Evolutionary conservation across 805 yeast genomes (phyloP).

Genomic region (Cyberlindnera mrakii): DNA sequence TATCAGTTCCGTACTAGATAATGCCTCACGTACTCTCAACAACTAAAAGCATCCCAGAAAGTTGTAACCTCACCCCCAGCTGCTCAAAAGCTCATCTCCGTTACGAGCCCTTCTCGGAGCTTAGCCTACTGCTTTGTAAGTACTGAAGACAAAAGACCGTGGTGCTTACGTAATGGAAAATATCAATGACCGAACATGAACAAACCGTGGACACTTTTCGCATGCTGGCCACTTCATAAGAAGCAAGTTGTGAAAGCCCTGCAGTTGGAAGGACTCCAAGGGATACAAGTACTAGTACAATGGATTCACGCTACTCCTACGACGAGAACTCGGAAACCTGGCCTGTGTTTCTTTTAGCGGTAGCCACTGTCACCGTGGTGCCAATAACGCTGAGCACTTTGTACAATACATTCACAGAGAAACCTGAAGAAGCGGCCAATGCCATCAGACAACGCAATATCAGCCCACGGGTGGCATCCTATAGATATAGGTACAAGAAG

Average conservation of each 20-base stretch:
- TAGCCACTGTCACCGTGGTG: constrained; percentile 18
- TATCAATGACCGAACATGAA: too few species aligned
- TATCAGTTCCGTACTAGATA: neutral
- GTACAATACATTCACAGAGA: constrained; percentile 1
- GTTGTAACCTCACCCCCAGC: neutral
- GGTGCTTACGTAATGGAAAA: too few species aligned
- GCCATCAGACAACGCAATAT: constrained; percentile 5
- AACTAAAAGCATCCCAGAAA: neutral
- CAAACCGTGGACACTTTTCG: too few species aligned
- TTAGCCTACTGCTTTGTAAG: too few species aligned
- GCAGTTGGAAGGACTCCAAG: neutral
- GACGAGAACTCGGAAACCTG: constrained; percentile 24
- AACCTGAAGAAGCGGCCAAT: neutral
- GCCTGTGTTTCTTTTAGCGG: constrained; percentile 24
- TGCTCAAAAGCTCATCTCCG: neutral
- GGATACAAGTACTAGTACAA: constrained; percentile 1
- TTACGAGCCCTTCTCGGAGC: too few species aligned
- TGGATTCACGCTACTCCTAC: constrained; percentile 24
- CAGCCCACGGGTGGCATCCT: constrained; percentile 7
- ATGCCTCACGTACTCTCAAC: too few species aligned
- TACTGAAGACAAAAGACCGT: too few species aligned
- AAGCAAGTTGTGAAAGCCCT: too few species aligned
- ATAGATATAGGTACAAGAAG: constrained; percentile 6
- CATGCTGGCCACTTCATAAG: too few species aligned
- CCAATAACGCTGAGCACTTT: constrained; percentile 17